Conservation (phyloP, 2,329 filamentous ascomycete genomes). For the Botryotinia narcissicola region DNA sequence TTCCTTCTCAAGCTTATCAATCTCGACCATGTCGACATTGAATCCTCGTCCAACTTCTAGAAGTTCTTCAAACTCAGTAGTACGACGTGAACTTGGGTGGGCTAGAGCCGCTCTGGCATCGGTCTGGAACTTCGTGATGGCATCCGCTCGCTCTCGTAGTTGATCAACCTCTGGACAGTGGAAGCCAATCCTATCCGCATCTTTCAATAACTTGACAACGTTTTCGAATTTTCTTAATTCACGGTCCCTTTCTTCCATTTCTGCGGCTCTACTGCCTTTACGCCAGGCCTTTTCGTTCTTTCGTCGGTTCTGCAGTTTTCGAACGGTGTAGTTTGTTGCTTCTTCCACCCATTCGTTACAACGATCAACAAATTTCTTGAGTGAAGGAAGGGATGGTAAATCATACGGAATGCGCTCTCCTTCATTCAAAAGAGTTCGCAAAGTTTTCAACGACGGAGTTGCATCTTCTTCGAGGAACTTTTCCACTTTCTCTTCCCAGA, state of each 20-base stretch:
- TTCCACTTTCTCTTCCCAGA: constrained; percentile 88
- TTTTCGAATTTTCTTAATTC: constrained; percentile 87
- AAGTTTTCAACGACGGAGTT: constrained; percentile 78
- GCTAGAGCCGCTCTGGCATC: constrained; percentile 70
- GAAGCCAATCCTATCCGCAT: constrained; percentile 85
- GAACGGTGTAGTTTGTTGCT: constrained; percentile 91
- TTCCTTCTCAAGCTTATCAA: constrained; percentile 76
- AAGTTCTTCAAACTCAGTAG: constrained; percentile 80
- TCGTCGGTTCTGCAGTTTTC: constrained; percentile 94
- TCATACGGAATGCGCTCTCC: constrained; percentile 95
- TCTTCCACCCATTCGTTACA: constrained; percentile 99
- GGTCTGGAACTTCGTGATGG: constrained; percentile 80
- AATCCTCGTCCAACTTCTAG: constrained; percentile 87
- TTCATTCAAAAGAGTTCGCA: constrained; percentile 82
- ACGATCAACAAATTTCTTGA: constrained; percentile 88
- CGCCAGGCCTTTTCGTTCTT: constrained; percentile 91
- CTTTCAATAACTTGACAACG: constrained; percentile 77
- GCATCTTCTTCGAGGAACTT: constrained; percentile 79
- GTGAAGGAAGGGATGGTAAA: constrained; percentile 74
- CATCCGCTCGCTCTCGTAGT: constrained; percentile 78
- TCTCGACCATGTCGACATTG: constrained; percentile 86
- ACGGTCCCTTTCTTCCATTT: constrained; percentile 78
- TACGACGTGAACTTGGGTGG: constrained; percentile 60
- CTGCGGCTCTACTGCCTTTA: constrained; percentile 70
- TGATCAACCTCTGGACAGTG: constrained; percentile 88